Conservation (phyloP, 192 early-diverging fungal genomes). For the Allomyces macrogynus region DNA sequence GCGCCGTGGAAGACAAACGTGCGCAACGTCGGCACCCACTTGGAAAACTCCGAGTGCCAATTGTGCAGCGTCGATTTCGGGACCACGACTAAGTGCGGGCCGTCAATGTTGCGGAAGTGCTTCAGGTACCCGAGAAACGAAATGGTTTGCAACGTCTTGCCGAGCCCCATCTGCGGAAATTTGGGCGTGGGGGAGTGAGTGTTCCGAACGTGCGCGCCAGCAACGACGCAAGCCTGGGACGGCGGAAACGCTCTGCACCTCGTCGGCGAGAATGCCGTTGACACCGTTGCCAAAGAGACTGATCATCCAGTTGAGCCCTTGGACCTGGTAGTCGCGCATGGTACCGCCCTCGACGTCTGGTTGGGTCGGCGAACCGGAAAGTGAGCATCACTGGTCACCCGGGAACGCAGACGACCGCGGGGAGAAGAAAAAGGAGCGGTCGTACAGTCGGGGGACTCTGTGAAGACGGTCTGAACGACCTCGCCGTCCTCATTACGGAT, state of each 20-base stretch:
- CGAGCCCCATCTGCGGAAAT: conserved; percentile 60
- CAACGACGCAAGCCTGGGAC: conserved; percentile 36
- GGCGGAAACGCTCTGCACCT: conserved; percentile 32
- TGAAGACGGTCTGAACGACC: conserved; percentile 40
- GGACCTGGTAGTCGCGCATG: conserved; percentile 89
- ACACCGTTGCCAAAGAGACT: conserved; percentile 91
- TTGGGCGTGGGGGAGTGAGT: conserved; percentile 45
- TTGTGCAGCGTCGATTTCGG: conserved; percentile 66
- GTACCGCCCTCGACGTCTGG: conserved; percentile 76
- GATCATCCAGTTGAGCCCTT: conserved; percentile 96
- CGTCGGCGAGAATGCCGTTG: conserved; percentile 96
- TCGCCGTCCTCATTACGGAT: conserved; percentile 50
- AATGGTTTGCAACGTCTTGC: conserved; percentile 58
- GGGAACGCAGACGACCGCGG: background rate
- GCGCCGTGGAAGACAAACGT: conserved; percentile 78
- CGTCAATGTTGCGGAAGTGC: conserved; percentile 25
- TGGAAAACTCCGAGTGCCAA: conserved; percentile 77
- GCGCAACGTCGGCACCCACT: conserved; percentile 77
- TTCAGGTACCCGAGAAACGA: conserved; percentile 32
- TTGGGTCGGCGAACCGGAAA: background rate
- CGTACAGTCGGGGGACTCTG: conserved; percentile 71
- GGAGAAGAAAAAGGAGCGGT: conserved; percentile 1
- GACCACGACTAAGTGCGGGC: conserved; percentile 45
- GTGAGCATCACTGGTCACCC: background rate
- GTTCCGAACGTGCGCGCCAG: conserved; percentile 47